phyloP scores from a whole-genome alignment of 106 monocot genomes.

The Iris macrosiphon region DNA sequence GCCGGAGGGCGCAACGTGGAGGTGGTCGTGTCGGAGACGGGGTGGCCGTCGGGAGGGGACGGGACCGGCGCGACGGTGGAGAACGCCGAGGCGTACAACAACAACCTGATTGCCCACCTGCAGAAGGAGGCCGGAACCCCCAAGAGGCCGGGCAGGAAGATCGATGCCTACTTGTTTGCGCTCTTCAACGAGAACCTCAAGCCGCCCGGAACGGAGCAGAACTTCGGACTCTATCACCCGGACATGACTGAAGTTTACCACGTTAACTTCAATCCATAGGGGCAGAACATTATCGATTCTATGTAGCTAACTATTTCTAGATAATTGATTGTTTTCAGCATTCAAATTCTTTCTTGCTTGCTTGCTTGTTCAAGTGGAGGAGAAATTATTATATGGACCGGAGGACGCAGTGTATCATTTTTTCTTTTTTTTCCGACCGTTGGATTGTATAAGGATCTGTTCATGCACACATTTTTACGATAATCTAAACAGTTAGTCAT shows the following conservation, averaged over 20 bases:
- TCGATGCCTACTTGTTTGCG: conserved; percentile 18
- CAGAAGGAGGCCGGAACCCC: conserved; percentile 6
- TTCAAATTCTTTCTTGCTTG: too few species aligned
- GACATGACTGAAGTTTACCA: conserved; percentile 22
- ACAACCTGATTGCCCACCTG: conserved; percentile 17
- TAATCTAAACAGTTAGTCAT: too few species aligned
- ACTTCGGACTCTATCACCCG: conserved; percentile 17
- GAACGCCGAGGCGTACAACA: conserved; percentile 14
- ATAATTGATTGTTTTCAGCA: too few species aligned
- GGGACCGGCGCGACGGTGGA: conserved; percentile 11
- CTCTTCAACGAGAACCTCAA: conserved; percentile 20
- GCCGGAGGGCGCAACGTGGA: background rate
- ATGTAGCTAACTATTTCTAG: too few species aligned
- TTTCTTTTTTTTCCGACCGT: too few species aligned
- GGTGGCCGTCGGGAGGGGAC: conserved; percentile 16
- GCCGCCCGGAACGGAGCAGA: conserved; percentile 6
- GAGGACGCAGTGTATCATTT: too few species aligned
- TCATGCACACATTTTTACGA: too few species aligned
- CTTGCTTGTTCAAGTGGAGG: too few species aligned
- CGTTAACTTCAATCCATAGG: conserved; percentile 2
- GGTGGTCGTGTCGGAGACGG: conserved; percentile 15
- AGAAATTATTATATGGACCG: too few species aligned
- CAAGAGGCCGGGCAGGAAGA: background rate
- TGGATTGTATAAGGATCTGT: too few species aligned
- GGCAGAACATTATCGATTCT: too few species aligned